Conservation (phyloP, 345 rosid genomes). For the Eutrema yunnanense region DNA sequence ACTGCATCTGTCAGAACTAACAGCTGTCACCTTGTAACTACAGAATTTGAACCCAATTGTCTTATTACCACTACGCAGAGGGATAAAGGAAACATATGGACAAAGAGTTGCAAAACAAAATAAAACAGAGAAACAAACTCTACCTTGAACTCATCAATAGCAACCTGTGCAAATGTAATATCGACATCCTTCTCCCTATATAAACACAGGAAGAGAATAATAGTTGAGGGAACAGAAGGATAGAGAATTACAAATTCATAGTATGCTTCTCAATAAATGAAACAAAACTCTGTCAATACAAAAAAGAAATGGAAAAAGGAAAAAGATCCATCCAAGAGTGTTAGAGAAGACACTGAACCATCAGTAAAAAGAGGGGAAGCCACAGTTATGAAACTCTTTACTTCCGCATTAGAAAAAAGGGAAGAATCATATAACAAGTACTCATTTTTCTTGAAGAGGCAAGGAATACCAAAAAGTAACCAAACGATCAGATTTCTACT, state of each 20-base stretch:
- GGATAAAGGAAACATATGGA: neutral
- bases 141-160: constrained; percentile 96
- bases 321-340: neutral
- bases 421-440: neutral
- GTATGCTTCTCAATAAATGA: neutral
- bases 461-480: neutral
- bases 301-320: neutral
- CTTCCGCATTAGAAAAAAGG: neutral
- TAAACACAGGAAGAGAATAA: constrained; percentile 8
- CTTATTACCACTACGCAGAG: neutral
- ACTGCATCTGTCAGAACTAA: neutral
- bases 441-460: neutral
- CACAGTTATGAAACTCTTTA: neutral
- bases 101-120: neutral
- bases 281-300: neutral
- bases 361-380: neutral
- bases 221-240: neutral
- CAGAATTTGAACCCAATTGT: neutral
- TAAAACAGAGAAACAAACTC: neutral
- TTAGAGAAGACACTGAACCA: neutral
- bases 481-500: neutral
- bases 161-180: constrained; percentile 86
- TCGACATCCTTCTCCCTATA: constrained; percentile 92
- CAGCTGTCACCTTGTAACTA: neutral
- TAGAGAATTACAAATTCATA: neutral